Evolutionary conservation across 73 alveolate species (phyloP).

Genomic region (Paramecium sexaurelia): DNA sequence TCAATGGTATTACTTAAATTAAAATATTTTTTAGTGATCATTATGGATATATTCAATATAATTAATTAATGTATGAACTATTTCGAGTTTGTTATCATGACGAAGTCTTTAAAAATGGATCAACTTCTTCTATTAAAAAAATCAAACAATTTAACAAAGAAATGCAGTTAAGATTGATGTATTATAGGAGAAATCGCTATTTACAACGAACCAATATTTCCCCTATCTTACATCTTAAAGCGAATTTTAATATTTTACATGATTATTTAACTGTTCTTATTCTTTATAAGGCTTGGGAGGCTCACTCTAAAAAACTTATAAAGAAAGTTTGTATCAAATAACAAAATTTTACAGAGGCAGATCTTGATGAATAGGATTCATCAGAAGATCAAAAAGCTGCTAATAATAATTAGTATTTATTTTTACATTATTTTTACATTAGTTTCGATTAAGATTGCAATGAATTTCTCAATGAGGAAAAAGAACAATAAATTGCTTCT

Average conservation of each 20-base stretch:
- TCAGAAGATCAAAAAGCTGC: background rate
- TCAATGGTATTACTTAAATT: background rate
- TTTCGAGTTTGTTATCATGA: background rate
- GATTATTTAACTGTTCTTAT: slow-evolving; percentile 32
- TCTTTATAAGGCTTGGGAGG: slow-evolving; percentile 27
- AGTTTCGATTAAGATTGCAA: background rate
- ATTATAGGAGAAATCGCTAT: background rate
- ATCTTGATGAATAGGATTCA: background rate
- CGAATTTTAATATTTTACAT: slow-evolving; percentile 4
- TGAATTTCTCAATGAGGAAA: background rate
- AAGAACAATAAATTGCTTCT: background rate
- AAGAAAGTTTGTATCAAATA: background rate
- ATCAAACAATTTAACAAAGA: slow-evolving; percentile 31
- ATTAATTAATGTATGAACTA: slow-evolving; percentile 40
- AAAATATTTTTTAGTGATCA: background rate
- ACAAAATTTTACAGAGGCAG: background rate
- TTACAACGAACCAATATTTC: background rate
- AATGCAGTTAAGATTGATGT: slow-evolving; percentile 33
- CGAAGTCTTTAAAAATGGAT: slow-evolving; percentile 7
- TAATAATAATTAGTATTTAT: background rate
- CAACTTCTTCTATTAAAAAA: background rate
- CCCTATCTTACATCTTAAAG: background rate
- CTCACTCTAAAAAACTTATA: background rate
- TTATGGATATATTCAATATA: slow-evolving; percentile 25
- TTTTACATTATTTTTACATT: background rate